Conservation (phyloP, 2,329 filamentous ascomycete genomes). For the Lachnellula occidentalis region DNA sequence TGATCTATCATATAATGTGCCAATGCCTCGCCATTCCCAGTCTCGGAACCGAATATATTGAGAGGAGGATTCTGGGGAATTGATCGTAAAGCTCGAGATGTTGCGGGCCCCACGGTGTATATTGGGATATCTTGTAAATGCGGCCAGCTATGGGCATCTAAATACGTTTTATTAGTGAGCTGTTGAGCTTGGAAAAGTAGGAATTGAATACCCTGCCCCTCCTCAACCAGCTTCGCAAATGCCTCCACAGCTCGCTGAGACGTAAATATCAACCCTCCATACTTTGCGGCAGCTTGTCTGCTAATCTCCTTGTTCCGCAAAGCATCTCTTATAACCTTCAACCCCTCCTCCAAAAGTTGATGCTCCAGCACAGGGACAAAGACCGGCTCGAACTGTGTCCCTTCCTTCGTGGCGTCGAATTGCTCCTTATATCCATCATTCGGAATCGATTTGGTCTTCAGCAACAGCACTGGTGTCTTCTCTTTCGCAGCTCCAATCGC, state of each 20-base stretch:
- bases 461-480: slow-evolving; percentile 57
- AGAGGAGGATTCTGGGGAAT: slow-evolving; percentile 46
- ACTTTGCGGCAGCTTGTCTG: slow-evolving; percentile 36
- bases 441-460: slow-evolving; percentile 72
- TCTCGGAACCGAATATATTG: slow-evolving; percentile 70
- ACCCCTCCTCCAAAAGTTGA: slow-evolving; percentile 54
- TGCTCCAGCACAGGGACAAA: slow-evolving; percentile 79
- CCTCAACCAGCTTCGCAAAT: slow-evolving; percentile 58
- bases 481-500: slow-evolving; percentile 7
- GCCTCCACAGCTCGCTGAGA: slow-evolving; percentile 80
- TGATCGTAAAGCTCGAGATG: slow-evolving; percentile 64
- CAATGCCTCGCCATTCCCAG: slow-evolving; percentile 78
- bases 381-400: slow-evolving; percentile 49
- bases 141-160: slow-evolving; percentile 38
- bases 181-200: background rate
- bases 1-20: slow-evolving; percentile 73
- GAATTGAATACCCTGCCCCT: slow-evolving; percentile 30
- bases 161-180: background rate
- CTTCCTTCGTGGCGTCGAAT: slow-evolving; percentile 44
- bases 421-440: slow-evolving; percentile 67
- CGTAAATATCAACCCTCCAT: slow-evolving; percentile 78
- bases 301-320: slow-evolving; percentile 43
- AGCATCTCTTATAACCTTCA: slow-evolving; percentile 46
- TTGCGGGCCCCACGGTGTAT: slow-evolving; percentile 78
- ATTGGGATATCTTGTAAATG: slow-evolving; percentile 53